These are phyloP conservation scores for Phyllosticta paracitricarpa DNA, from an alignment of 2,329 filamentous ascomycete species.

Conservation along the genomic window DNA sequence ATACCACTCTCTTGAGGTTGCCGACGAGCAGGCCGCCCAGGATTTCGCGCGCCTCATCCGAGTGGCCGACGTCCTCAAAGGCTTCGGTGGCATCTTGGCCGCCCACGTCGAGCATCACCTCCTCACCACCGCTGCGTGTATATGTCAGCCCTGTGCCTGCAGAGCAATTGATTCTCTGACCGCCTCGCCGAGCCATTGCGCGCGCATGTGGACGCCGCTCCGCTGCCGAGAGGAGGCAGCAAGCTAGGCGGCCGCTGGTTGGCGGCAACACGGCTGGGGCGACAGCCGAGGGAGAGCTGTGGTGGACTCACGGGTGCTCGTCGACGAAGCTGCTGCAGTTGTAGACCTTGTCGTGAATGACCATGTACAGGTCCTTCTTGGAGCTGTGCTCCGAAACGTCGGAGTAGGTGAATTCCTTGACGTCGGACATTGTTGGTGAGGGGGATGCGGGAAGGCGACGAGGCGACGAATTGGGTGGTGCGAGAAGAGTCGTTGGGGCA, in stretches of 20 bases:
- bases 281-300: background rate
- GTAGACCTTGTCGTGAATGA: constrained; percentile 97
- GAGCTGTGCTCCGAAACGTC: constrained; percentile 31
- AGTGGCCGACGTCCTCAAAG: constrained; percentile 98
- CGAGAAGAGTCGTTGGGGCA: background rate
- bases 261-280: background rate
- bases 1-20: constrained; percentile 29
- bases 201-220: background rate
- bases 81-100: constrained; percentile 96
- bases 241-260: background rate
- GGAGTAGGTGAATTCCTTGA: constrained; percentile 32
- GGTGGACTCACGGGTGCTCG: constrained; percentile 72
- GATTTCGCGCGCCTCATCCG: constrained; percentile 93
- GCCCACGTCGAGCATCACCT: constrained; percentile 90
- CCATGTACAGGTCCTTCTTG: constrained; percentile 87
- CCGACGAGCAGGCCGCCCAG: constrained; percentile 46
- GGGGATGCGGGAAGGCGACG: too few relatives aligned
- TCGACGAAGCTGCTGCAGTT: constrained; percentile 81
- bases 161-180: background rate
- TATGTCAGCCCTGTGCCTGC: background rate
- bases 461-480: background rate
- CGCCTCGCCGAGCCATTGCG: background rate
- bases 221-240: background rate
- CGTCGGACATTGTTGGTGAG: constrained; percentile 20
- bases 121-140: constrained; percentile 75